Base-by-base conservation (phyloP, 2,329 filamentous ascomycete species). In the Cladophialophora yegresii region DNA sequence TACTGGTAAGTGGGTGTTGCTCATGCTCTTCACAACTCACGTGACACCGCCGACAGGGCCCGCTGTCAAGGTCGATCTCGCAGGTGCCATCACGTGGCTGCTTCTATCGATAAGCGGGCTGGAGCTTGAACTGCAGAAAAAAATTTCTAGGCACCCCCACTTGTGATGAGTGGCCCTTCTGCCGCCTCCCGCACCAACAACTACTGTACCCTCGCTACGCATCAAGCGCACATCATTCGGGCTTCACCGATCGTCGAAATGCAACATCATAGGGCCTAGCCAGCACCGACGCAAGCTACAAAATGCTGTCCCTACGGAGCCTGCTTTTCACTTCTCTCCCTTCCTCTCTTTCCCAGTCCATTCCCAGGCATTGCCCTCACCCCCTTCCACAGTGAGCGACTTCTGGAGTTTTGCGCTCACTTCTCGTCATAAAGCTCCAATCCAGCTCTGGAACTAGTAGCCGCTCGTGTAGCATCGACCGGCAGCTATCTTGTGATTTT, bases 361-460 rank as follows among this genome's bases (percentile, higher is more conserved):
- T 58, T 58, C 30, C 33, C 50, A 63, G 61, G 56, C 58, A 51
- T 22, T 54, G 51, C 7, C 43, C 28, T 36, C 33, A 12, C 20
- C n/a, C 45, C 55, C 43, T 60, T 59, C 74, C 70, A 73, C 69
- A 58, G 75, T 78, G 81, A 81, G 81, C 82, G 82, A 84, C 82
- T 84, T 84, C 77, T 71, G 79, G 80, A 80, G 82, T 81, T 84
- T 84, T 84, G 82, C 82, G 82, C 80, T 83, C 79, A 78, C 79
- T 76, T 69, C 68, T 68, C 72, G 65, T 62, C 63, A 75, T 72
- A 84, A 84, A 83, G 77, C 80, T 82, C 80, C 78, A 75, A 67
- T 67, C 61, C 61, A 58, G 51, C 55, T 63, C 43, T n/a, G 43
- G 36, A 26, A 36, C 30, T 12, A n/a, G 47, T 23, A 26, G 47